Evolutionary conservation across 129 eudicot genomes (phyloP).

Genomic region (Heracleum sosnowskyi): DNA sequence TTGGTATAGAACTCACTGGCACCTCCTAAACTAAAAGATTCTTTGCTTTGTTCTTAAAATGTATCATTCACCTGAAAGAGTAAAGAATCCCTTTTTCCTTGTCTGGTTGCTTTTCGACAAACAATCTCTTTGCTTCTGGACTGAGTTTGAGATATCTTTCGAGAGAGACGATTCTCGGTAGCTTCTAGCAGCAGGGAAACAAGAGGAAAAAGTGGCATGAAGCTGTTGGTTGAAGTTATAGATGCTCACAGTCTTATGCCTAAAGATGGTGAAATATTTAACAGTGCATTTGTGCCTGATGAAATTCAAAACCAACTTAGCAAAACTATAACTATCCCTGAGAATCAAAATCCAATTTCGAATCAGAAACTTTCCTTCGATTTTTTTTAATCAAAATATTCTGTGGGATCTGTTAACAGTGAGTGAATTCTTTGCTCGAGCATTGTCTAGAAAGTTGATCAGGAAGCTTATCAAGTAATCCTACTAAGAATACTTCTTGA

Average conservation of each 20-base stretch:
- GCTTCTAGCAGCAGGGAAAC: neutral
- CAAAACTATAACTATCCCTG: neutral
- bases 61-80: neutral
- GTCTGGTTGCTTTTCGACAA: neutral
- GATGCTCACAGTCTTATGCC: neutral
- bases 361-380: neutral
- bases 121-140: constrained; percentile 6
- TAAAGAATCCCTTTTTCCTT: neutral
- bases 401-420: neutral
- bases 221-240: neutral
- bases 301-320: neutral
- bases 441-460: neutral
- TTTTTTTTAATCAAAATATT: no score
- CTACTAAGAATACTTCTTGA: neutral
- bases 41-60: neutral
- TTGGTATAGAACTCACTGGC: neutral
- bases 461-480: neutral
- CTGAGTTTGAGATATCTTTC: constrained; percentile 5
- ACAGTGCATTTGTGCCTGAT: neutral
- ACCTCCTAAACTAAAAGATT: neutral
- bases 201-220: neutral
- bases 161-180: neutral
- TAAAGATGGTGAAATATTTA: neutral
- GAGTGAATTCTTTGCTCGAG: neutral
- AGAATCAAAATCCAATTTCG: neutral